Conservation (phyloP, 768 basidiomycete genomes). For the Sutorius australiensis region DNA sequence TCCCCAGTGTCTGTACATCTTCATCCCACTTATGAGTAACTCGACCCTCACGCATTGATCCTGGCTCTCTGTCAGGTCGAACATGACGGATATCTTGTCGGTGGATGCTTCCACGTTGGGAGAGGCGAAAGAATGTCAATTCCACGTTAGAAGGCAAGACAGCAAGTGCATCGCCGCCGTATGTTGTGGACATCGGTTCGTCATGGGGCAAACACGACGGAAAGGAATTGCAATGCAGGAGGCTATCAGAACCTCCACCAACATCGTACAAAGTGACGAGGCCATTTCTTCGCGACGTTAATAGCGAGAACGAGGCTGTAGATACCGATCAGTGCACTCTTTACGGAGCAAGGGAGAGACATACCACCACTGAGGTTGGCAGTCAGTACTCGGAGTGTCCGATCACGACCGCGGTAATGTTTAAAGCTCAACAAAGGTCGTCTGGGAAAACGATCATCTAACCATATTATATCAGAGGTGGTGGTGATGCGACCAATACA, state of each 20-base stretch:
- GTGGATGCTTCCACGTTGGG: conserved; percentile 44
- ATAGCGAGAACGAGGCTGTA: conserved; percentile 48
- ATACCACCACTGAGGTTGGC: conserved; percentile 34
- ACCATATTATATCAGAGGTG: conserved; percentile 63
- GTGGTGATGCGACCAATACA: conserved; percentile 52
- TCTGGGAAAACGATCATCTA: conserved; percentile 57
- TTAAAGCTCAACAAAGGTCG: conserved; percentile 58
- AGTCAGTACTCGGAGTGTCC: conserved; percentile 47
- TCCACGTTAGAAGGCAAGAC: conserved; percentile 28
- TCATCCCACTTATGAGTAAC: conserved; percentile 36
- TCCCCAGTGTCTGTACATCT: conserved; percentile 38
- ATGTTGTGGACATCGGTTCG: conserved; percentile 21
- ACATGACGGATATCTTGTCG: conserved; percentile 37
- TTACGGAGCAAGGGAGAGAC: conserved; percentile 3
- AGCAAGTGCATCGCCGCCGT: conserved; percentile 32
- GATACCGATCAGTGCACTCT: neutral
- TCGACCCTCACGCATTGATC: neutral
- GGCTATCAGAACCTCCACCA: conserved; percentile 34
- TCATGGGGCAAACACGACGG: conserved; percentile 40
- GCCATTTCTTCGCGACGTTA: conserved; percentile 57
- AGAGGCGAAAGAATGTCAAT: conserved; percentile 44
- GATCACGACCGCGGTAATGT: conserved; percentile 60
- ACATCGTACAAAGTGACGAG: conserved; percentile 66
- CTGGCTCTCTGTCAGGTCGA: conserved; percentile 10
- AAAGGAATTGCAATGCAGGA: conserved; percentile 41